Conservation (phyloP, 495 filamentous ascomycete genomes). For the Penicillium paradoxum region DNA sequence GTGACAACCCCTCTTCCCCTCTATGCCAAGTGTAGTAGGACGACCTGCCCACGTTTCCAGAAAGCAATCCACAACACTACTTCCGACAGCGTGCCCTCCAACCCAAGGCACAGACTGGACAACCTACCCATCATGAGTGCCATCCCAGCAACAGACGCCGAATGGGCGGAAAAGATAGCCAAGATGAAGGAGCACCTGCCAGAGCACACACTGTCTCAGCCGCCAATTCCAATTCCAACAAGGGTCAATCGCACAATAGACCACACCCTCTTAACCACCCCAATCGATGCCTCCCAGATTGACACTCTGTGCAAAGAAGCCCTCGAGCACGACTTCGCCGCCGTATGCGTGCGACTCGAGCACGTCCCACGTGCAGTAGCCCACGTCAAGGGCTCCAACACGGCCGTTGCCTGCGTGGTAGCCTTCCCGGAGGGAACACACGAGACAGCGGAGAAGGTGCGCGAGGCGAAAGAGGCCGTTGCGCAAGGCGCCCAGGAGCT, state of each 20-base stretch:
- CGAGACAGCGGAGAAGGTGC: conserved; percentile 47
- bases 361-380: conserved; percentile 50
- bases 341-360: conserved; percentile 55
- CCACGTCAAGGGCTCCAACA: conserved; percentile 42
- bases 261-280: conserved; percentile 58
- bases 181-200: conserved; percentile 24
- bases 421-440: conserved; percentile 64
- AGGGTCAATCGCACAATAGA: conserved; percentile 49
- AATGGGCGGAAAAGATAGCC: conserved; percentile 34
- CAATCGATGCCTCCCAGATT: conserved; percentile 50
- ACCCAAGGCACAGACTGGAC: neutral
- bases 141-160: conserved; percentile 30
- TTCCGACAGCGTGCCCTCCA: neutral
- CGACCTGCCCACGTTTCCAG: neutral
- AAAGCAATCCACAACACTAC: too few species aligned
- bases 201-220: conserved; percentile 20
- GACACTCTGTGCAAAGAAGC: conserved; percentile 62
- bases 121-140: conserved; percentile 24
- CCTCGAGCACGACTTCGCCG: conserved; percentile 51
- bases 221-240: conserved; percentile 18
- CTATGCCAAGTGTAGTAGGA: neutral
- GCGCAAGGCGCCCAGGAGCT: conserved; percentile 56
- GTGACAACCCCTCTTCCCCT: conserved; percentile 28
- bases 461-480: conserved; percentile 54
- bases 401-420: conserved; percentile 58